Conservation (phyloP, 2,329 filamentous ascomycete species). For the Torrubiella hemipterigena region DNA sequence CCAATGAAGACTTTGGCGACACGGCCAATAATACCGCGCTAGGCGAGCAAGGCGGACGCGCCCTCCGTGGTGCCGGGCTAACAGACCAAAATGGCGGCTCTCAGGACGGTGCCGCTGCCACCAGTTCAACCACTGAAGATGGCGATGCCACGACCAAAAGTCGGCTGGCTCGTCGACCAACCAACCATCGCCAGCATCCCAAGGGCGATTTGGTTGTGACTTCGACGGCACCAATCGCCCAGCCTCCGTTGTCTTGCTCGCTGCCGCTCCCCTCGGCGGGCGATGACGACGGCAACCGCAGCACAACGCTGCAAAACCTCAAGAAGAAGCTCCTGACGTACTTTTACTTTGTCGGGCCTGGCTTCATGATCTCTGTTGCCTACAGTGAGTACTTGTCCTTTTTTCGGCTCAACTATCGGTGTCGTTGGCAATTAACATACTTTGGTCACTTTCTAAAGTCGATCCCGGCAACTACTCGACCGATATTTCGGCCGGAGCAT, state of each 20-base stretch:
- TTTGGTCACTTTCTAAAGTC: slow-evolving; percentile 20
- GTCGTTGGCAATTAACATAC: too few species aligned
- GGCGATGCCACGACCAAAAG: not conserved
- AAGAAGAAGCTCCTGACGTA: slow-evolving; percentile 2
- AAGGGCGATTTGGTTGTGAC: not conserved
- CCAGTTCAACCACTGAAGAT: too few species aligned
- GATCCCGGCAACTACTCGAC: slow-evolving; percentile 59
- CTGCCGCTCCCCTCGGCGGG: not conserved
- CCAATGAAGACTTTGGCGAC: slow-evolving; percentile 31
- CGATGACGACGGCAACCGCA: not conserved
- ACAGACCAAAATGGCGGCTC: not conserved
- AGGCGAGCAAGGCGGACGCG: not conserved
- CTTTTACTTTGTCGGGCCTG: slow-evolving; percentile 44
- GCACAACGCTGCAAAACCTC: not conserved
- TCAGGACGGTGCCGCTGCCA: not conserved
- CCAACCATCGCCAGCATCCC: not conserved
- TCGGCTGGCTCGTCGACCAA: not conserved
- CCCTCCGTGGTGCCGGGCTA: not conserved
- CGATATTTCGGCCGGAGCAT: slow-evolving; percentile 55
- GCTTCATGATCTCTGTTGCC: slow-evolving; percentile 51
- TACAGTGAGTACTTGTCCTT: slow-evolving; percentile 44
- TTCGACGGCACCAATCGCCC: not conserved
- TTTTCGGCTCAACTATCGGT: too few species aligned
- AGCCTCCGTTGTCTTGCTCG: not conserved
- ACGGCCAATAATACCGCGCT: slow-evolving; percentile 20